Evolutionary conservation across 306 rosid genomes (phyloP).

Genomic region (Ormosia emarginata): DNA sequence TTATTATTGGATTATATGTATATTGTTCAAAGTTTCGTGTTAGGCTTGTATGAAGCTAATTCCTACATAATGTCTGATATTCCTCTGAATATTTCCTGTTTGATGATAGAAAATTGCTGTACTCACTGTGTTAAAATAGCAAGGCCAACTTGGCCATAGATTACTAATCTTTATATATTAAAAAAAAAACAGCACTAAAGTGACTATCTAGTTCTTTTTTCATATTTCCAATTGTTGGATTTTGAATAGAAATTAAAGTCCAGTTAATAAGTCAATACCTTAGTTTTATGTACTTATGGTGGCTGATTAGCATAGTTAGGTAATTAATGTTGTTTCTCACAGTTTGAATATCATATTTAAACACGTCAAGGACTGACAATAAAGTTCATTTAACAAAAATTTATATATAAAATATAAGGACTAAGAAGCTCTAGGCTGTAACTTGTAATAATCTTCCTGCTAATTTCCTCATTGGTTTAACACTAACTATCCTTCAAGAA

Average conservation of each 20-base stretch:
- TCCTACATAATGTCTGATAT: neutral
- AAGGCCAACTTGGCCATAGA: neutral
- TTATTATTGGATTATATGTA: neutral
- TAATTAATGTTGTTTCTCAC: neutral
- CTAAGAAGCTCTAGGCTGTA: neutral
- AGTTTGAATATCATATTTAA: neutral
- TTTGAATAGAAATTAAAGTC: neutral
- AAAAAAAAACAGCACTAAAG: neutral
- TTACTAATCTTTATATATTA: neutral
- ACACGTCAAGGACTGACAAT: neutral
- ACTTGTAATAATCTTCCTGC: neutral
- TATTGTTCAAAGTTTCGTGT: neutral
- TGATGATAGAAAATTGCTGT: neutral
- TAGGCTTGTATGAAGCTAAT: neutral
- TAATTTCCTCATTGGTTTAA: neutral
- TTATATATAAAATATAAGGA: neutral
- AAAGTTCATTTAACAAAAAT: neutral
- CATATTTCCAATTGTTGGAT: neutral
- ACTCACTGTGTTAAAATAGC: too few species aligned
- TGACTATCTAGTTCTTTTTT: neutral
- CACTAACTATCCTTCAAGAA: slow-evolving; percentile 8
- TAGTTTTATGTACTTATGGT: neutral
- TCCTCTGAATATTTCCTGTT: neutral
- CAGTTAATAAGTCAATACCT: neutral
- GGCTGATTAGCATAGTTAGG: neutral